Base-by-base conservation (phyloP, 495 filamentous ascomycete genomes). In the Saxispiralis lemnorum region DNA sequence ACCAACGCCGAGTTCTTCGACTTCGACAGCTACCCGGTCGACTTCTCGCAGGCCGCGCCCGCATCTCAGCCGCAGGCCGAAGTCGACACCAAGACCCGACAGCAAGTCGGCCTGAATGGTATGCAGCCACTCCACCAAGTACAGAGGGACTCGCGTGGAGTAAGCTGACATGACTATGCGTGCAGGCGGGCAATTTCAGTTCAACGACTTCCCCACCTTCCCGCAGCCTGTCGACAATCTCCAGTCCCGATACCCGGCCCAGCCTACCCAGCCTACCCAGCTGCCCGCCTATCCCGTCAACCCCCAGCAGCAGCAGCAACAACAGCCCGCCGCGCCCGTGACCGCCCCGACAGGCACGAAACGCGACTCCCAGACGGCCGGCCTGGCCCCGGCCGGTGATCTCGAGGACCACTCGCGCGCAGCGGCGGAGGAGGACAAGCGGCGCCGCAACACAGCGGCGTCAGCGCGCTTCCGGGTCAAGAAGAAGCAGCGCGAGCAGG, bases 401-500 rank as follows among this genome's bases (percentile, higher is more conserved):
- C 67, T 76, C 46, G 79, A 84, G 58, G 79, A 84, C 54, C 63
- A 74, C 48, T 71, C 86, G 30, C 72, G 83, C 30, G 52, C 76
- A 12, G 85, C 83, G 13, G 87, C 89, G 24, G 89, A 97, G 63
- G 89, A 97, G 66, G 89, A 97, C 61, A 95, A 95, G 60, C 83
- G 89, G 10, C 78, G 88, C 36, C 81, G 89, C 48, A 97, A 97
- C 63, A 97, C 89, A 0, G 89, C 89, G 31, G 89, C 89, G 34
- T 81, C 75, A 39, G 89, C 89, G 16, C 81, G 89, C 42, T 97
- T 97, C 73, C 81, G 89, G 44, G 76, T 93, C 55, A 97, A 97
- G 75, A 97, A 97, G 83, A 97, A 97, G 73, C 83, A 93, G 63
- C 82, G 89, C 42, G 89, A 97, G 66, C 82, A 89, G 58, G 79